Evolutionary conservation across 352 stramenopile genomes (phyloP).

Genomic region (Phytophthora sojae): DNA sequence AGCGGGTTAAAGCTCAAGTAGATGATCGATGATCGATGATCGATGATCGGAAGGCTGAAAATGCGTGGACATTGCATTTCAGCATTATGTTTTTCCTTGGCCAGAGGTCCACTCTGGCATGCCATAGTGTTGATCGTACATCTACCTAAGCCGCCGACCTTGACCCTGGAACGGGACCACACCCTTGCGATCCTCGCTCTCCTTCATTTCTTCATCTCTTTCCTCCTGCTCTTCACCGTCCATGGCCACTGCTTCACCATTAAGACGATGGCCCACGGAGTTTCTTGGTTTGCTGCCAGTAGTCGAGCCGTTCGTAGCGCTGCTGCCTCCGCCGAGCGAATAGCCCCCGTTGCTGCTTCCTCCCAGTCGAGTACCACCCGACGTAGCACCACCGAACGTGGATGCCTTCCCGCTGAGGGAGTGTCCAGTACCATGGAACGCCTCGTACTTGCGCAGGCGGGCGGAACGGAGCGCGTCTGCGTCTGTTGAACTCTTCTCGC

Average conservation of each 20-base stretch:
- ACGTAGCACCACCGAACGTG: slow-evolving; percentile 22
- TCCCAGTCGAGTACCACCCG: slow-evolving; percentile 34
- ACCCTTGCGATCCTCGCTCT: slow-evolving; percentile 39
- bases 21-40: too few relatives aligned
- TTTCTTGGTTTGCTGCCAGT: slow-evolving; percentile 13
- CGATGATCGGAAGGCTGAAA: background rate
- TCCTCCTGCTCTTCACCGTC: slow-evolving; percentile 54
- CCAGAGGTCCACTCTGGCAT: background rate
- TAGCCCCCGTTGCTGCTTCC: slow-evolving; percentile 34
- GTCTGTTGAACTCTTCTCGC: slow-evolving; percentile 65
- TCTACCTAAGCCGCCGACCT: slow-evolving; percentile 66
- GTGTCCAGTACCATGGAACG: slow-evolving; percentile 83
- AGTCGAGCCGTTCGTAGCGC: slow-evolving; percentile 6
- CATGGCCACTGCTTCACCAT: slow-evolving; percentile 35
- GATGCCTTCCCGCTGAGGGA: slow-evolving; percentile 72
- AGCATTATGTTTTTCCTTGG: background rate
- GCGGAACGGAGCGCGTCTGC: slow-evolving; percentile 69
- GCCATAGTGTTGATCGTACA: slow-evolving; percentile 5
- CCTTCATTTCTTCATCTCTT: slow-evolving; percentile 45
- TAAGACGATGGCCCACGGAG: slow-evolving; percentile 36
- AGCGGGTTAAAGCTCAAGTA: too few relatives aligned
- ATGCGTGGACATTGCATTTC: background rate
- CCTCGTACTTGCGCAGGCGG: slow-evolving; percentile 83
- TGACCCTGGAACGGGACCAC: slow-evolving; percentile 72
- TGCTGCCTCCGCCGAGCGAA: slow-evolving; percentile 25